phyloP scores from a whole-genome alignment of 805 yeast genomes.

The Candida quercuum region DNA sequence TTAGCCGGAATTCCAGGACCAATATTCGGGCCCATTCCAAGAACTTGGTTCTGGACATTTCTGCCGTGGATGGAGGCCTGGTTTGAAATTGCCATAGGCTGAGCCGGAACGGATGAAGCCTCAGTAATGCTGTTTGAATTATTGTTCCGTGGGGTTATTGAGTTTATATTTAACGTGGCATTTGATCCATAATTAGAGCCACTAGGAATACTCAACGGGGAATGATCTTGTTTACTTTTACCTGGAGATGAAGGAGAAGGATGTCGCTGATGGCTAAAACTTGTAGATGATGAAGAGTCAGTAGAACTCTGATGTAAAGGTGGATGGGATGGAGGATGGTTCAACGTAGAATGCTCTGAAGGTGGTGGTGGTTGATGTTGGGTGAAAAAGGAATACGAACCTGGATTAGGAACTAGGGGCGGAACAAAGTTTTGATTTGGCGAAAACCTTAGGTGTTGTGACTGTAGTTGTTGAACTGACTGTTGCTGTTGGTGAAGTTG shows the following conservation, averaged over 20 bases:
- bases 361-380: not conserved
- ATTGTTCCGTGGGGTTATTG: not conserved
- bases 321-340: not conserved
- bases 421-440: not conserved
- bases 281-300: not conserved
- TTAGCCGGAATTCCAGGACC: not conserved
- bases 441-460: not conserved
- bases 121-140: not conserved
- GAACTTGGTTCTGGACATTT: not conserved
- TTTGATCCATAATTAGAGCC: not conserved
- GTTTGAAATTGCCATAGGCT: too few species aligned
- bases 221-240: not conserved
- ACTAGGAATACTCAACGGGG: not conserved
- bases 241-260: too few species aligned
- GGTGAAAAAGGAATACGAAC: not conserved
- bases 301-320: too few species aligned
- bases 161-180: not conserved
- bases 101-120: too few species aligned
- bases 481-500: not conserved
- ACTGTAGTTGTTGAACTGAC: not conserved
- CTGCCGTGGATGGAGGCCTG: too few species aligned
- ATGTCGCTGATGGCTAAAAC: too few species aligned
- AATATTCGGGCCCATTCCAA: not conserved
- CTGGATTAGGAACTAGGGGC: not conserved
- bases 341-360: not conserved